phyloP scores from a whole-genome alignment of 1,139 yeast species.

The Pichia sp. region DNA sequence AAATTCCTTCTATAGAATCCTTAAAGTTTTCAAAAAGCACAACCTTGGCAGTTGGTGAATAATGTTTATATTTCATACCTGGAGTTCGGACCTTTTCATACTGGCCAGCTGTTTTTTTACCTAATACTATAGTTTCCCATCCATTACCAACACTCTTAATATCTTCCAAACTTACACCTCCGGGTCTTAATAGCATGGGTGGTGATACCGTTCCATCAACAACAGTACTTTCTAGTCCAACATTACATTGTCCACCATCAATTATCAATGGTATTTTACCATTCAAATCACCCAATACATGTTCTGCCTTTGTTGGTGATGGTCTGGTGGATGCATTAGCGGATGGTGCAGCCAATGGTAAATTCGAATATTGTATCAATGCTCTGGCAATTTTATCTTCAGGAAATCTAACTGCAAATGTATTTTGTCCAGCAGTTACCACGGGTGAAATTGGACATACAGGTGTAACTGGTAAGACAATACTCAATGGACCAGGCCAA shows the following conservation, averaged over 20 bases:
- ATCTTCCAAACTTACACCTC: constrained; percentile 81
- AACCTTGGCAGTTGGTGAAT: constrained; percentile 85
- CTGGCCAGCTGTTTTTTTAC: constrained; percentile 57
- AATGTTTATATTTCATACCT: constrained; percentile 95
- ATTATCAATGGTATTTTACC: constrained; percentile 78
- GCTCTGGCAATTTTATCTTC: constrained; percentile 86
- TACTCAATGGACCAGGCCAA: constrained; percentile 97
- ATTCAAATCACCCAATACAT: constrained; percentile 71
- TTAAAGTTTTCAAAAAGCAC: constrained; percentile 46
- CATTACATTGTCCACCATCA: constrained; percentile 87
- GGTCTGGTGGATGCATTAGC: constrained; percentile 96
- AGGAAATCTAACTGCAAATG: constrained; percentile 91
- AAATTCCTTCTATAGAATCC: constrained; percentile 36
- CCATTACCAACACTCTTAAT: constrained; percentile 46
- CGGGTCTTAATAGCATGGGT: constrained; percentile 87
- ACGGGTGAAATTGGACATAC: constrained; percentile 52
- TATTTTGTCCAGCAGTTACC: constrained; percentile 81
- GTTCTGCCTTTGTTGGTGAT: constrained; percentile 83
- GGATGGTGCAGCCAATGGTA: constrained; percentile 94
- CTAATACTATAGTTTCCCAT: constrained; percentile 62
- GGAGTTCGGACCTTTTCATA: constrained; percentile 83
- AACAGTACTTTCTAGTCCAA: constrained; percentile 92
- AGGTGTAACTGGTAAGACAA: constrained; percentile 58
- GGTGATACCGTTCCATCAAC: constrained; percentile 82
- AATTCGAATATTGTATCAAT: constrained; percentile 73